phyloP scores from a whole-genome alignment of 148 eudicot genomes.

The Vaccinium corymbosum region DNA sequence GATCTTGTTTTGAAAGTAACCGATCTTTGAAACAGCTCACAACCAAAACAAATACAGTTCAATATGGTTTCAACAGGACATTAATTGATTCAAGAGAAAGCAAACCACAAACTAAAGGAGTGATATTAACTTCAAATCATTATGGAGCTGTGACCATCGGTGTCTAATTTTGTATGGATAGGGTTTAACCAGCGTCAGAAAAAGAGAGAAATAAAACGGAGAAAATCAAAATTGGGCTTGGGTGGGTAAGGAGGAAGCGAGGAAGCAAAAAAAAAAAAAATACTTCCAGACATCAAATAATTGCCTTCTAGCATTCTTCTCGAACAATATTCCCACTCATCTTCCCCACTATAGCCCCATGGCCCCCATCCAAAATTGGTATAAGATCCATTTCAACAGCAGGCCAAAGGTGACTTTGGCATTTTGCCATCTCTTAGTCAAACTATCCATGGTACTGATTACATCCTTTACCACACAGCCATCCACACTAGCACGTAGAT shows the following conservation, averaged over 20 bases:
- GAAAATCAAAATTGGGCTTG: background rate
- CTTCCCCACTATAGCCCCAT: background rate
- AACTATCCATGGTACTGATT: background rate
- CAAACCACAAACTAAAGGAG: background rate
- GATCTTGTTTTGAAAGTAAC: background rate
- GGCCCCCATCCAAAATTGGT: background rate
- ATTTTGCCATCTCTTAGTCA: background rate
- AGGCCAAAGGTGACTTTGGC: background rate
- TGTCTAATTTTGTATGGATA: background rate
- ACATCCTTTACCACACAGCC: background rate
- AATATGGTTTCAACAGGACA: background rate
- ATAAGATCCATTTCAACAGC: background rate
- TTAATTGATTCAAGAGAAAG: background rate
- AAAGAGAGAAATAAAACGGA: background rate
- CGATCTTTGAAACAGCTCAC: background rate
- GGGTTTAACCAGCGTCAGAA: background rate
- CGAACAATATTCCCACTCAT: background rate
- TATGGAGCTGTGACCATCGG: background rate
- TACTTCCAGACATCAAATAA: background rate
- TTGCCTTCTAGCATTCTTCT: background rate
- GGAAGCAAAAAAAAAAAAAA: background rate
- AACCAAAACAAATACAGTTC: background rate
- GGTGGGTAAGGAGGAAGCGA: background rate
- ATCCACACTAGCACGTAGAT: background rate
- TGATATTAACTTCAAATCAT: background rate